phyloP scores from a whole-genome alignment of 1,139 yeast genomes.

The Geotrichum histeridarum region DNA sequence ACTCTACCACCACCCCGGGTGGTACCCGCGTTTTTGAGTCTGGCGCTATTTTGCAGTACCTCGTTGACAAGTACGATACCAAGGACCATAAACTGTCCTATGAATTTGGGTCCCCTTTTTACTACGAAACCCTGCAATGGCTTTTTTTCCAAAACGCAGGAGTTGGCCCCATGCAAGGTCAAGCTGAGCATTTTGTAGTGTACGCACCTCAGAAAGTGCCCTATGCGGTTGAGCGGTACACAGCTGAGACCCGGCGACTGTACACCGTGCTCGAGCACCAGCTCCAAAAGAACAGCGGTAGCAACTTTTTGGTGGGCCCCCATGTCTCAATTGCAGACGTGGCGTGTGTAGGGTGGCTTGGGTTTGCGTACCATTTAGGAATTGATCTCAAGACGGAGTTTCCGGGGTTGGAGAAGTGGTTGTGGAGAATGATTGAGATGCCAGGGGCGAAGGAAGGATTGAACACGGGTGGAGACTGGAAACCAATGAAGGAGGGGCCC shows the following conservation, averaged over 20 bases:
- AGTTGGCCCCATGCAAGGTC: slow-evolving; percentile 59
- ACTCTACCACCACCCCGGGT: slow-evolving; percentile 35
- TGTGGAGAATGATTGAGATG: slow-evolving; percentile 37
- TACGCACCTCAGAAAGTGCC: slow-evolving; percentile 47
- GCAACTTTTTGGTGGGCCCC: slow-evolving; percentile 54
- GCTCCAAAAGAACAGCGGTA: slow-evolving; percentile 42
- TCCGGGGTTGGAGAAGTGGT: slow-evolving; percentile 47
- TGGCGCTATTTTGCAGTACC: slow-evolving; percentile 53
- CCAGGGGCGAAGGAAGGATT: slow-evolving; percentile 43
- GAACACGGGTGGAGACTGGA: slow-evolving; percentile 12
- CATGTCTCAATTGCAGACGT: slow-evolving; percentile 54
- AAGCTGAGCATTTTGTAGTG: slow-evolving; percentile 45
- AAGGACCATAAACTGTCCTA: slow-evolving; percentile 48
- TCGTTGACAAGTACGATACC: slow-evolving; percentile 54
- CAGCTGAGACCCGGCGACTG: slow-evolving; percentile 48
- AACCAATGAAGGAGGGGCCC: slow-evolving; percentile 10
- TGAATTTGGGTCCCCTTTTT: slow-evolving; percentile 43
- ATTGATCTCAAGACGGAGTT: slow-evolving; percentile 41
- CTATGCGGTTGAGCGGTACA: slow-evolving; percentile 50
- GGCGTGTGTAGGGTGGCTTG: slow-evolving; percentile 42
- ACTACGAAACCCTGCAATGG: slow-evolving; percentile 51
- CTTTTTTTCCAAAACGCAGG: slow-evolving; percentile 56
- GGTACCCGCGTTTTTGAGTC: slow-evolving; percentile 42
- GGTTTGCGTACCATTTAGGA: slow-evolving; percentile 28
- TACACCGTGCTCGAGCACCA: slow-evolving; percentile 50